These are phyloP conservation scores for Cymodocea nodosa DNA, from an alignment of 116 monocot species.

Conservation along the genomic window DNA sequence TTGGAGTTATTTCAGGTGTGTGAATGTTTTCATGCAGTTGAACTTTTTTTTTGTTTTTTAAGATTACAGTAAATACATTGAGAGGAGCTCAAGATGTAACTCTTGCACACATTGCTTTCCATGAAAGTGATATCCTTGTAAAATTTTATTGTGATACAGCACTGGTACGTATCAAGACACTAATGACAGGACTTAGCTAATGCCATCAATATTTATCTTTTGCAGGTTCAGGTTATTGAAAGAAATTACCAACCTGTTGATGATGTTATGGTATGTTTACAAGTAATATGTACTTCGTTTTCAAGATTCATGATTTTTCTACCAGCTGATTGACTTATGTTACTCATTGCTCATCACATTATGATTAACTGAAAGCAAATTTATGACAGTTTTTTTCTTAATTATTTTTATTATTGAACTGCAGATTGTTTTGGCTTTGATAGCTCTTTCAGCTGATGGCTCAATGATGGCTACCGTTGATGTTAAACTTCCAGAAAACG, in stretches of 20 bases:
- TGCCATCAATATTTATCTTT: slow-evolving; percentile 4
- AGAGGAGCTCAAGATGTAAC: too few relatives aligned
- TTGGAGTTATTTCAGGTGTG: slow-evolving; percentile 68
- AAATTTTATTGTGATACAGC: not conserved
- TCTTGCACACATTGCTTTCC: too few relatives aligned
- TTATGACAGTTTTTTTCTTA: not conserved
- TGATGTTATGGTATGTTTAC: slow-evolving; percentile 55
- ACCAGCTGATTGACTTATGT: not conserved
- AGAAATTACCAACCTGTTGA: slow-evolving; percentile 91
- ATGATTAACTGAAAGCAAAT: not conserved
- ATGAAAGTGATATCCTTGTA: not conserved
- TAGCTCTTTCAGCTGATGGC: slow-evolving; percentile 66
- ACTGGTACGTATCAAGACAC: not conserved
- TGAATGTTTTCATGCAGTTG: not conserved
- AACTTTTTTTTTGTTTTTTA: too few relatives aligned
- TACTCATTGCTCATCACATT: not conserved
- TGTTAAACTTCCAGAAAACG: slow-evolving; percentile 75
- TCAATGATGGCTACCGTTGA: slow-evolving; percentile 81
- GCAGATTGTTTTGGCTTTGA: slow-evolving; percentile 51
- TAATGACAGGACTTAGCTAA: not conserved
- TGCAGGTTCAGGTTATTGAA: slow-evolving; percentile 84
- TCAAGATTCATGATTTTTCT: too few relatives aligned
- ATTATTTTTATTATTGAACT: slow-evolving; percentile 1
- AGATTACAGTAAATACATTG: too few relatives aligned
- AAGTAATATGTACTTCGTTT: not conserved